These are phyloP conservation scores for Leccinum subrobustum DNA, from an alignment of 1,284 basidiomycete genomes.

Conservation along the genomic window DNA sequence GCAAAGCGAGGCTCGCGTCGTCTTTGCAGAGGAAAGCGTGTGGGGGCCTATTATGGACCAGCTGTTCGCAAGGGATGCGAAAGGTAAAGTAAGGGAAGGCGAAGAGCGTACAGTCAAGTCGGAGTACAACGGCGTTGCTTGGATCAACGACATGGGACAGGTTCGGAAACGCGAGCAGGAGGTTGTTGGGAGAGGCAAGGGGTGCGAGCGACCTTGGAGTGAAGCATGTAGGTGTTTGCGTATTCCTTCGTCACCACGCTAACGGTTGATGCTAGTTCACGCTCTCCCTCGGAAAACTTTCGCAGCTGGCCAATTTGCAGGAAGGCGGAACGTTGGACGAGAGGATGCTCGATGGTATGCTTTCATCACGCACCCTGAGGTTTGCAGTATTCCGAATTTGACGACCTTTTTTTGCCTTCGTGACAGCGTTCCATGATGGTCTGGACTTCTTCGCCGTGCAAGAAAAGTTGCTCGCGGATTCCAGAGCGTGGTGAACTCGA, in stretches of 20 bases:
- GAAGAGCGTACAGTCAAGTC: constrained; percentile 8
- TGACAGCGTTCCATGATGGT: constrained; percentile 65
- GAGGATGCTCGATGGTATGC: constrained; percentile 52
- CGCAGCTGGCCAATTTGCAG: constrained; percentile 75
- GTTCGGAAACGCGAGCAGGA: constrained; percentile 64
- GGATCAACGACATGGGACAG: constrained; percentile 86
- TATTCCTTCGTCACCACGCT: neutral
- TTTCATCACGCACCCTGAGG: neutral
- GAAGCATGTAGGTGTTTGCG: constrained; percentile 61
- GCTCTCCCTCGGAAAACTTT: constrained; percentile 89
- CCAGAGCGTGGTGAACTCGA: constrained; percentile 43
- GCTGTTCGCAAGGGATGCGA: constrained; percentile 56
- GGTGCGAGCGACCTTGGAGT: constrained; percentile 59
- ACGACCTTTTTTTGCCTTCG: neutral
- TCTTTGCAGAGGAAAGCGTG: constrained; percentile 32
- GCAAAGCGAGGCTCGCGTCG: constrained; percentile 50
- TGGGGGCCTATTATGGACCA: constrained; percentile 58
- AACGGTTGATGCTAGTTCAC: constrained; percentile 60
- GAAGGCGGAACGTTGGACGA: constrained; percentile 49
- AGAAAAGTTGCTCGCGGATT: constrained; percentile 59
- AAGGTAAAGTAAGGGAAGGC: constrained; percentile 29
- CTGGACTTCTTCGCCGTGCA: constrained; percentile 77
- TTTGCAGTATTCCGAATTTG: neutral
- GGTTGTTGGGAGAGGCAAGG: constrained; percentile 63
- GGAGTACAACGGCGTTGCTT: constrained; percentile 61